Evolutionary conservation across 169 alveolate species (phyloP).

Genomic region (Eimeria maxima): DNA sequence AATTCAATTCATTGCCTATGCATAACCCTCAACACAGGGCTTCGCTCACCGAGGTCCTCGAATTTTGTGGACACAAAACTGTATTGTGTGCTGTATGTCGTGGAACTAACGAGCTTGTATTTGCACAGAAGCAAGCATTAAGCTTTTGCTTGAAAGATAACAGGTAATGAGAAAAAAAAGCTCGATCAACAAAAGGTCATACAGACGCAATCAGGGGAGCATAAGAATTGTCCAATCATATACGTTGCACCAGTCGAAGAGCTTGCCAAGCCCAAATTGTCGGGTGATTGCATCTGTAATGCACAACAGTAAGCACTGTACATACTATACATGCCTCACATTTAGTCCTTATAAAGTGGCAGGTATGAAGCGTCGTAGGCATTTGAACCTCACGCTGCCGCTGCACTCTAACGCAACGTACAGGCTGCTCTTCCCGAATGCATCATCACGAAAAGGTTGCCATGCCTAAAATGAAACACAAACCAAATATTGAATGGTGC

Average conservation of each 20-base stretch:
- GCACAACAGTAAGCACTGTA: neutral
- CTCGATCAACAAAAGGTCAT: neutral
- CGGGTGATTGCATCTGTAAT: no score
- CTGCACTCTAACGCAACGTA: neutral
- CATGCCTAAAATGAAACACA: neutral
- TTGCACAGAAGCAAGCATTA: neutral
- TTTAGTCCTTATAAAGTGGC: neutral
- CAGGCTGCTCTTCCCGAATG: neutral
- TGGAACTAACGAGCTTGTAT: conserved; percentile 2
- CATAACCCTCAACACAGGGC: neutral
- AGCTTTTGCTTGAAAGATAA: neutral
- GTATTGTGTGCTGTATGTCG: neutral
- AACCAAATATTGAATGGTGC: neutral
- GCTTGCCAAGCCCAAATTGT: neutral
- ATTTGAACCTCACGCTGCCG: neutral
- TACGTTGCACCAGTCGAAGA: neutral
- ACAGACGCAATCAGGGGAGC: neutral
- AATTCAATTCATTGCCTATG: neutral
- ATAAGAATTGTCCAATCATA: neutral
- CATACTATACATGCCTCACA: neutral
- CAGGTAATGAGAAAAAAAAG: neutral
- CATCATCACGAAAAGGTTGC: neutral
- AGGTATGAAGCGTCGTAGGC: neutral
- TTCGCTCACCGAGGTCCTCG: neutral
- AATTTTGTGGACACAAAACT: neutral